Evolutionary conservation across 495 filamentous ascomycete species (phyloP).

Genomic region (Hyaloscypha finlandica): DNA sequence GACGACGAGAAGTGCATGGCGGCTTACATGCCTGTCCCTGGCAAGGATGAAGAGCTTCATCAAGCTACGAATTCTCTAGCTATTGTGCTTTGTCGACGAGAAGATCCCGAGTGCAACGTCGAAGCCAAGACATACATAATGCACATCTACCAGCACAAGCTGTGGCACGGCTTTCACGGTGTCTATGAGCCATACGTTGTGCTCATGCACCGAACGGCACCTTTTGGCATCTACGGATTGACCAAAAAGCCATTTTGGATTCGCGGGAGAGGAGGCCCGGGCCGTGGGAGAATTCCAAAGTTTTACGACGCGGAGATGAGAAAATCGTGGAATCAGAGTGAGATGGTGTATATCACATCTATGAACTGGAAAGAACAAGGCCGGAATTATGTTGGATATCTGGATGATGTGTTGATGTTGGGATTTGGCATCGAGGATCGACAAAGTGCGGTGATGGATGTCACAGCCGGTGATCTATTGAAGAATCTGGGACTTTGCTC

Average conservation of each 20-base stretch:
- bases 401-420: conserved; percentile 52
- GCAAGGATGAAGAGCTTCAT: conserved; percentile 24
- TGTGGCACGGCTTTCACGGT: conserved; percentile 43
- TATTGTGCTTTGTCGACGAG: conserved; percentile 51
- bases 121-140: conserved; percentile 50
- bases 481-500: conserved; percentile 36
- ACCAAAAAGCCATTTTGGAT: conserved; percentile 55
- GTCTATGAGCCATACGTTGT: conserved; percentile 58
- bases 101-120: conserved; percentile 45
- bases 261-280: conserved; percentile 33
- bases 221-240: conserved; percentile 51
- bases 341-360: conserved; percentile 54
- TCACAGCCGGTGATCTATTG: conserved; percentile 48
- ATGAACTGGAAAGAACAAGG: conserved; percentile 50
- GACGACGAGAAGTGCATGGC: conserved; percentile 40
- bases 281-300: background rate
- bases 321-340: conserved; percentile 1
- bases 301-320: background rate
- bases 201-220: conserved; percentile 44
- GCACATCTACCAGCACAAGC: conserved; percentile 55
- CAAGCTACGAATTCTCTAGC: conserved; percentile 58
- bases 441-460: conserved; percentile 45
- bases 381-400: conserved; percentile 48
- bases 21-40: conserved; percentile 37
- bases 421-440: conserved; percentile 53